Evolutionary conservation across 352 stramenopile species (phyloP), one percentile per base, ranked within the genome.

Genomic region (Globisporangium barbulae): DNA sequence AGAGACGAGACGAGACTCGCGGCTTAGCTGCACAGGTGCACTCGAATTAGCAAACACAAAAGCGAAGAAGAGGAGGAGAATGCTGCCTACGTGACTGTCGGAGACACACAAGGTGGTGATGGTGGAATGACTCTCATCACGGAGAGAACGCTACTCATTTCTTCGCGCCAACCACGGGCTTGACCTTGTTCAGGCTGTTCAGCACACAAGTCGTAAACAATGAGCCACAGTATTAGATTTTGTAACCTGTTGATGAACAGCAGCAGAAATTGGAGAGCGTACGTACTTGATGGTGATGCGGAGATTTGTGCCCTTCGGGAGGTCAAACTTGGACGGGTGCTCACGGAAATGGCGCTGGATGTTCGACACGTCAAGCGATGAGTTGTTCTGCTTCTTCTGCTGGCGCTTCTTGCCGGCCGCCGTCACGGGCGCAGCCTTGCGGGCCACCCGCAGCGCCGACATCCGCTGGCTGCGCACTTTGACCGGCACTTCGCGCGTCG

Each of bases 271-370:
- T 2, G 50, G 33, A 49, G 3, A 35, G 28, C 22, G 45, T 12
- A 81, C 81, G 31, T 74, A 92, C 83, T 90, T 88, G 73, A 93
- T 89, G 28, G 84, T 91, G 65, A 93, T 89, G 57, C 82, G 76
- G 28, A 93, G 73, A 66, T 91, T 91, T 60, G 76, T 88, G 52
- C 82, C 85, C 61, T 93, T 86, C 35, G 85, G 85, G 25, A 94
- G 68, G 53, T 87, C 70, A 49, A 94, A 94, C 74, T 93, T 94
- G 54, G 78, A 88, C 22, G 83, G 83, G 63, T 93, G 82, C 55
- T 80, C 77, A 47, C 73, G 77, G 59, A 90, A 92, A 69, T 94
- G 85, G 69, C 79, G 74, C 56, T 89, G 74, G 64, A 92, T 92
- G 66, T 90, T 90, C 50, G 81, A 90, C 53, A 90, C 81, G 59